Evolutionary conservation across 2,329 filamentous ascomycete genomes (phyloP).

Genomic region (Diplodia scrobiculata): DNA sequence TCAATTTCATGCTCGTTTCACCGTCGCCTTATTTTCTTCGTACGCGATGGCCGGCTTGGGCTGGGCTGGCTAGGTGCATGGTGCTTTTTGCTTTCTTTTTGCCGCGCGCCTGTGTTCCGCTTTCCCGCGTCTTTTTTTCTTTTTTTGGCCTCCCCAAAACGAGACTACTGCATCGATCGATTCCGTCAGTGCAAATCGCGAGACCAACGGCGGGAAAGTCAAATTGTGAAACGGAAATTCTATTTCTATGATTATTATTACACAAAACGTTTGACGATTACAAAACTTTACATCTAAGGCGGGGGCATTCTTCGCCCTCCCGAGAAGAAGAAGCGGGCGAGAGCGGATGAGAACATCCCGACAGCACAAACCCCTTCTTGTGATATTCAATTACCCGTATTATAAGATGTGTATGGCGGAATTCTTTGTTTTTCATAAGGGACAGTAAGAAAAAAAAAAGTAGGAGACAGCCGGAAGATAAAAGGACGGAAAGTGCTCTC

Average conservation of each 20-base stretch:
- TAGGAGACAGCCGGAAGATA: not conserved
- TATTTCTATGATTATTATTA: too few relatives aligned
- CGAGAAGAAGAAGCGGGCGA: not conserved
- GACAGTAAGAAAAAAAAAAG: not conserved
- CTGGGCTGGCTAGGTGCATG: too few relatives aligned
- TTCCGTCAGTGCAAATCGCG: not conserved
- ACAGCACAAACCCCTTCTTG: not conserved
- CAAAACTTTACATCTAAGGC: not conserved
- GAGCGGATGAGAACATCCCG: not conserved
- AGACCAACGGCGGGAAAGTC: too few relatives aligned
- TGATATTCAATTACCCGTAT: not conserved
- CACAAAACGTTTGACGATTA: not conserved
- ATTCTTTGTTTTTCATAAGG: not conserved
- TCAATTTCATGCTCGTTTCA: not conserved
- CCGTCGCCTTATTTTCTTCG: not conserved
- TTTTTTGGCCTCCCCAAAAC: too few relatives aligned
- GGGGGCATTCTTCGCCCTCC: not conserved
- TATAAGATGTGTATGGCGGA: not conserved
- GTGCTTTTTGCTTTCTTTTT: not conserved
- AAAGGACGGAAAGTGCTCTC: not conserved
- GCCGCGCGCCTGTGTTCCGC: not conserved
- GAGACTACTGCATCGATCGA: not conserved
- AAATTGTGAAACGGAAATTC: too few relatives aligned
- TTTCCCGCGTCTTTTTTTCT: not conserved
- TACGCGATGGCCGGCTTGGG: not conserved